A percentile compares a stretch with the other conserved stretches of the same genome.
Conservation (phyloP, 495 filamentous ascomycete species). For the Cercophora samala region DNA sequence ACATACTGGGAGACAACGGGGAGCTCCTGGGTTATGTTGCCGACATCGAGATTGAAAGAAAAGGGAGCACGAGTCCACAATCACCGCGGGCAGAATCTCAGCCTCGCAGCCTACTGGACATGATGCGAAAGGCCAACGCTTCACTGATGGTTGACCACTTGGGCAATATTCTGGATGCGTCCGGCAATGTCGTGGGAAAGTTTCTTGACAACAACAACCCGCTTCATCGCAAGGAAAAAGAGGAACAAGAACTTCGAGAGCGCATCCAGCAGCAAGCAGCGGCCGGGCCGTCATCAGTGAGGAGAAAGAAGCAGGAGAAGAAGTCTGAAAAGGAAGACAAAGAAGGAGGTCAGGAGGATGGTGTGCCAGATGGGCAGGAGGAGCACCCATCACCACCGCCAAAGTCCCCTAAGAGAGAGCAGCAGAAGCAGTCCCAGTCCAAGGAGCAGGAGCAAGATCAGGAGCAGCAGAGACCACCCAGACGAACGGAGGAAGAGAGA, state of each 20-base stretch:
- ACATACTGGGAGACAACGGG: slow-evolving; percentile 44
- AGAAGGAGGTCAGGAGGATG: slow-evolving; percentile 6
- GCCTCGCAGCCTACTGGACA: slow-evolving; percentile 35
- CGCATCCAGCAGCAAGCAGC: slow-evolving; percentile 2
- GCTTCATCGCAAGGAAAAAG: slow-evolving; percentile 28
- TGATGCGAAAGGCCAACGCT: slow-evolving; percentile 35
- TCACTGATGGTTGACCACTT: slow-evolving; percentile 44
- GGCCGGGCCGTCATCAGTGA: slow-evolving; percentile 2
- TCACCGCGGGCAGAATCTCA: not conserved
- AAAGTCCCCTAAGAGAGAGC: not conserved
- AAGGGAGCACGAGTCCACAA: slow-evolving; percentile 9
- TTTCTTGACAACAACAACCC: slow-evolving; percentile 43
- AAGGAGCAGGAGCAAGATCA: slow-evolving; percentile 11
- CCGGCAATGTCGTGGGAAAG: slow-evolving; percentile 44
- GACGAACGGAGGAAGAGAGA: slow-evolving; percentile 34
- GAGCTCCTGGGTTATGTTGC: slow-evolving; percentile 48
- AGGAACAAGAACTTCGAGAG: slow-evolving; percentile 17
- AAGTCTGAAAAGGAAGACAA: slow-evolving; percentile 22
- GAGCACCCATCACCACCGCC: slow-evolving; percentile 9
- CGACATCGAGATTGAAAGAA: slow-evolving; percentile 38
- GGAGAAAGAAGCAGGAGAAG: slow-evolving; percentile 11
- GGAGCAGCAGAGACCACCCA: slow-evolving; percentile 15
- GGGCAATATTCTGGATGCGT: slow-evolving; percentile 45
- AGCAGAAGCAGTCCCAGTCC: slow-evolving; percentile 4
- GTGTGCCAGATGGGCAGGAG: not conserved